Conservation (phyloP, 768 basidiomycete species). For the Mycena alexandri region DNA sequence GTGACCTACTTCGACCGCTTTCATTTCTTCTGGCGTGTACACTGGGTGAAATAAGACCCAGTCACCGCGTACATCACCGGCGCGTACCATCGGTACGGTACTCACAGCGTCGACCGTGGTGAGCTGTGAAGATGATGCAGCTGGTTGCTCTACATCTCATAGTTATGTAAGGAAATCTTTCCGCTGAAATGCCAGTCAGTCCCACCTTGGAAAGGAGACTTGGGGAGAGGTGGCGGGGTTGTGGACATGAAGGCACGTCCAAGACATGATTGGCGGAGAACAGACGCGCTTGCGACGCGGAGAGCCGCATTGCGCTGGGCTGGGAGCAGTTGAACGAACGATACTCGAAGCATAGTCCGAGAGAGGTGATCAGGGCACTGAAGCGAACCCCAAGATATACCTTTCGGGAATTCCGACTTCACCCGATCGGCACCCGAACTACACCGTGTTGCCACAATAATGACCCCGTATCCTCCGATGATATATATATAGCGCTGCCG, state of each 20-base stretch:
- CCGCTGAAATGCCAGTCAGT: no score
- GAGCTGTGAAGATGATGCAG: constrained; percentile 37
- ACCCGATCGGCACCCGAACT: constrained; percentile 21
- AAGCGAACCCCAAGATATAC: constrained; percentile 1
- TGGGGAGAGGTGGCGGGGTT: not conserved
- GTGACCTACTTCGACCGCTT: constrained; percentile 73
- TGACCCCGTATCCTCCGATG: no score
- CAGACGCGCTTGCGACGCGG: constrained; percentile 4
- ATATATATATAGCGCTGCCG: no score
- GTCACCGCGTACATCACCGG: no score
- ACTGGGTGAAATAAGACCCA: constrained; percentile 97
- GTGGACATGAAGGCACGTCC: constrained; percentile 31
- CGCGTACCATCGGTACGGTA: constrained; percentile 68
- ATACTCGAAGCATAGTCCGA: constrained; percentile 24
- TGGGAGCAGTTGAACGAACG: constrained; percentile 17
- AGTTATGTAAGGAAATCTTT: no score
- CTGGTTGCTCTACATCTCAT: not conserved
- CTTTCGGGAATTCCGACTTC: constrained; percentile 4
- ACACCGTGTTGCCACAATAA: constrained; percentile 9
- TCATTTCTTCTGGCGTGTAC: constrained; percentile 81
- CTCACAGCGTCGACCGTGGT: constrained; percentile 61
- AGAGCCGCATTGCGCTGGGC: constrained; percentile 25
- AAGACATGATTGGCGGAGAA: not conserved
- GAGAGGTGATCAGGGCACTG: not conserved
- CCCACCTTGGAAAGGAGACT: no score